A percentile compares a stretch with the other conserved stretches of the same genome.
These are phyloP conservation scores for Nannochloropsis granulata DNA, from an alignment of 108 stramenopile species.

Conservation along the genomic window DNA sequence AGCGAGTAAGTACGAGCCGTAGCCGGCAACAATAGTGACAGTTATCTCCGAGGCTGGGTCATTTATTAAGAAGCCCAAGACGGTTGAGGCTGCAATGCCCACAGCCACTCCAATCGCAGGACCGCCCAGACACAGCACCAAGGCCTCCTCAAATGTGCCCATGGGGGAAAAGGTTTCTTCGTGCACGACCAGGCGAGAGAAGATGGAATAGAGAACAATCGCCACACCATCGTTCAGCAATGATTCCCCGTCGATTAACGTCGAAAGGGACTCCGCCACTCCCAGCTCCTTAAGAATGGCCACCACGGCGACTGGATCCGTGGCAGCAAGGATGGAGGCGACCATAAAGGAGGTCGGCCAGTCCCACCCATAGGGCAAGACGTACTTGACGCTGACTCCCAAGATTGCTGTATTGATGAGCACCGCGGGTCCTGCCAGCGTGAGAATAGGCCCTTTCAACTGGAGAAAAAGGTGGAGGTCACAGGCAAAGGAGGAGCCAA, in stretches of 20 bases:
- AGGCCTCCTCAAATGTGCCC: constrained; percentile 42
- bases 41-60: constrained; percentile 48
- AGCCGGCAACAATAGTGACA: constrained; percentile 54
- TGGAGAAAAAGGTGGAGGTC: constrained; percentile 16
- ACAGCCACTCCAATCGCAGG: constrained; percentile 47
- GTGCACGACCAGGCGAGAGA: constrained; percentile 40
- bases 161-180: constrained; percentile 27
- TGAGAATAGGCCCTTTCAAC: constrained; percentile 3
- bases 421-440: constrained; percentile 37
- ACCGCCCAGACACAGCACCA: constrained; percentile 58
- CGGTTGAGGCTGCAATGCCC: neutral
- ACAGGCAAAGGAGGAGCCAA: constrained; percentile 22
- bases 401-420: constrained; percentile 27
- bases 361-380: constrained; percentile 34
- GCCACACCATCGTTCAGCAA: constrained; percentile 72
- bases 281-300: constrained; percentile 34
- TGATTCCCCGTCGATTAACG: constrained; percentile 44
- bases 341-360: constrained; percentile 49
- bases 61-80: constrained; percentile 20
- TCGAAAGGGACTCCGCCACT: constrained; percentile 16
- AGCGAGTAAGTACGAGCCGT: constrained; percentile 57
- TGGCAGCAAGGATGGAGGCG: constrained; percentile 69
- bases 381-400: constrained; percentile 21
- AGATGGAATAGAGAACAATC: constrained; percentile 73
- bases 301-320: constrained; percentile 81